Evolutionary conservation across 768 basidiomycete species (phyloP).

Genomic region (Lentinula raphanica): DNA sequence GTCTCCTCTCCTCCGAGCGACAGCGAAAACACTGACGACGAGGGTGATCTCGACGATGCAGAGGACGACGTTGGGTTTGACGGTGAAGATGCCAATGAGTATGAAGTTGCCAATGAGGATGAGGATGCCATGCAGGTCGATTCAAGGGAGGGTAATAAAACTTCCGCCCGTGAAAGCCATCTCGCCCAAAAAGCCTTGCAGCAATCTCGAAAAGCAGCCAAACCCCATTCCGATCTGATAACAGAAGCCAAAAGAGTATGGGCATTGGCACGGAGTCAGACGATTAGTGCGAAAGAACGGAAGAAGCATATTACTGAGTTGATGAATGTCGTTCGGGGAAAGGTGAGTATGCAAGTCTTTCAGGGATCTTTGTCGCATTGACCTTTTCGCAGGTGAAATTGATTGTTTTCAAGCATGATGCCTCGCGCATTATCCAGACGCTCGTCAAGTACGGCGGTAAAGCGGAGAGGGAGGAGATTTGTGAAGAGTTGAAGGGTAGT

Average conservation of each 20-base stretch:
- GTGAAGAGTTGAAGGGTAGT: conserved; percentile 74
- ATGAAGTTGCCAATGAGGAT: too few relatives aligned
- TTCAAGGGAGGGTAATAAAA: conserved; percentile 21
- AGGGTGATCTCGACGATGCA: conserved; percentile 38
- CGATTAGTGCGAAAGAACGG: conserved; percentile 71
- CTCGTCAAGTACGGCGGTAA: conserved; percentile 78
- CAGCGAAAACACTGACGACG: conserved; percentile 16
- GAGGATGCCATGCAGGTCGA: conserved; percentile 26
- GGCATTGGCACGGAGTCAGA: conserved; percentile 53
- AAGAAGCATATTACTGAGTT: conserved; percentile 69
- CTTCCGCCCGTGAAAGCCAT: conserved; percentile 66
- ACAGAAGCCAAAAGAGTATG: conserved; percentile 71
- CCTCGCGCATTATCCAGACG: conserved; percentile 78
- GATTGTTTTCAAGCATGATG: conserved; percentile 73
- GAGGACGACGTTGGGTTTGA: conserved; percentile 30
- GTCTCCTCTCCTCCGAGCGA: conserved; percentile 11
- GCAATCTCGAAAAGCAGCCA: conserved; percentile 68
- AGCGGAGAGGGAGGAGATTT: conserved; percentile 74
- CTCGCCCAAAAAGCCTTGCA: conserved; percentile 62
- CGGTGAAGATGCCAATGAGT: conserved; percentile 25
- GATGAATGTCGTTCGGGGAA: conserved; percentile 72
- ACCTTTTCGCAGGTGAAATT: not conserved
- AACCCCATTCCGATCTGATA: conserved; percentile 70
- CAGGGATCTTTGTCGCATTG: not conserved
- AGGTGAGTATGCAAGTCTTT: conserved; percentile 83